phyloP scores from a whole-genome alignment of 2,329 filamentous ascomycete genomes.

The Calonectria crousiana region DNA sequence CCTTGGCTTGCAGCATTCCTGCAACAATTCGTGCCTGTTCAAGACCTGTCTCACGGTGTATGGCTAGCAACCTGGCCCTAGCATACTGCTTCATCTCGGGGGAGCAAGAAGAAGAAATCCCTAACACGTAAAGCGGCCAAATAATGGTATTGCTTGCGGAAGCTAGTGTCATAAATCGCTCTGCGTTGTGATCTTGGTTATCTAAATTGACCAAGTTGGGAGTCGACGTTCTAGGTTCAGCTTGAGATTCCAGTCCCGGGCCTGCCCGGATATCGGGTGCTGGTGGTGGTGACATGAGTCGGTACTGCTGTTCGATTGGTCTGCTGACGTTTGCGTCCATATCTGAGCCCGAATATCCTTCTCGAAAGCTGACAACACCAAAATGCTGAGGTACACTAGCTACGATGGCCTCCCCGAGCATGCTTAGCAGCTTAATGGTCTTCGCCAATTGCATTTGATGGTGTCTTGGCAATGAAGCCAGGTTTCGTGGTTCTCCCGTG shows the following conservation, averaged over 20 bases:
- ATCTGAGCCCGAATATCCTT: constrained; percentile 44
- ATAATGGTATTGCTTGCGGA: constrained; percentile 62
- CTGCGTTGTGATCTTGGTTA: constrained; percentile 51
- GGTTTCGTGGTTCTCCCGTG: constrained; percentile 24
- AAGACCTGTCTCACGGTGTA: constrained; percentile 60
- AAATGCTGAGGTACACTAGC: constrained; percentile 64
- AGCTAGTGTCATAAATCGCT: constrained; percentile 62
- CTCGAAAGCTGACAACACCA: constrained; percentile 58
- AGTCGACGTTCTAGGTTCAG: constrained; percentile 47
- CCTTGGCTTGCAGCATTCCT: constrained; percentile 54
- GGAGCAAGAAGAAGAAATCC: constrained; percentile 60
- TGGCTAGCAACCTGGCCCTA: constrained; percentile 57
- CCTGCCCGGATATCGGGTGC: constrained; percentile 22
- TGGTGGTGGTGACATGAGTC: constrained; percentile 45
- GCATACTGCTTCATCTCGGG: constrained; percentile 57
- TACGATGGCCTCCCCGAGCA: constrained; percentile 56
- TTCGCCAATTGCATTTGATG: constrained; percentile 53
- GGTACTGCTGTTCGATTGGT: constrained; percentile 44
- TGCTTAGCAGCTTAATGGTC: constrained; percentile 52
- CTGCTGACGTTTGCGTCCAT: constrained; percentile 37
- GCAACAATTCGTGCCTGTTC: constrained; percentile 59
- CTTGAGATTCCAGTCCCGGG: constrained; percentile 15
- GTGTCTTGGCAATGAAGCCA: constrained; percentile 44
- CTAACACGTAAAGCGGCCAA: constrained; percentile 64
- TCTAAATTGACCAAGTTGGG: constrained; percentile 54